These are phyloP conservation scores for Salvia miltiorrhiza DNA, from an alignment of 257 asterid species.

Conservation along the genomic window DNA sequence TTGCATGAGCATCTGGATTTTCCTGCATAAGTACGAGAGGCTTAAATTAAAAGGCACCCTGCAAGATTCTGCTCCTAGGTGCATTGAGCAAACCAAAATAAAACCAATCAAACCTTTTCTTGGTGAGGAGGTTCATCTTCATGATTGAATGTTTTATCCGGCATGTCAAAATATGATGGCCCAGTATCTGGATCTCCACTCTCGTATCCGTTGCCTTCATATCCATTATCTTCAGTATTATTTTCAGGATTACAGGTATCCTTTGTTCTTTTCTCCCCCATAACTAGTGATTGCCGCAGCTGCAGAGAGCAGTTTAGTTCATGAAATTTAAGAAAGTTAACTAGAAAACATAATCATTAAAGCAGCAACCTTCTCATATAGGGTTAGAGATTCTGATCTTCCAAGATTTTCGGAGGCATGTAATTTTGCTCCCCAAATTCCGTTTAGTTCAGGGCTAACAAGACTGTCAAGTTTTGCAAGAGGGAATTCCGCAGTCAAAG, in stretches of 20 bases:
- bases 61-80: neutral
- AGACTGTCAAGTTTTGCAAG: slow-evolving; percentile 70
- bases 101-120: slow-evolving; percentile 45
- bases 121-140: slow-evolving; percentile 36
- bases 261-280: slow-evolving; percentile 31
- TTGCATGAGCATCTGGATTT: slow-evolving; percentile 42
- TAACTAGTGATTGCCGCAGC: slow-evolving; percentile 77
- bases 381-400: slow-evolving; percentile 40
- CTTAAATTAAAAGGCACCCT: neutral
- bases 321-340: slow-evolving; percentile 13
- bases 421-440: slow-evolving; percentile 65
- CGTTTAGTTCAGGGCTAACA: slow-evolving; percentile 49
- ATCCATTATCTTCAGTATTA: slow-evolving; percentile 36
- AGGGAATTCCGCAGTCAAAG: slow-evolving; percentile 60
- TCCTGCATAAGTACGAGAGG: slow-evolving; percentile 42
- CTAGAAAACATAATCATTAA: slow-evolving; percentile 17
- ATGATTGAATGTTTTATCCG: slow-evolving; percentile 34
- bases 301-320: slow-evolving; percentile 39
- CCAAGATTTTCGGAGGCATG: slow-evolving; percentile 30
- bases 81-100: neutral
- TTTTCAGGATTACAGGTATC: slow-evolving; percentile 34
- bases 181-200: slow-evolving; percentile 62
- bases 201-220: slow-evolving; percentile 48
- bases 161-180: slow-evolving; percentile 57
- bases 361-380: slow-evolving; percentile 69